Evolutionary conservation across 495 filamentous ascomycete species (phyloP).

Genomic region (Durotheca rogersii): DNA sequence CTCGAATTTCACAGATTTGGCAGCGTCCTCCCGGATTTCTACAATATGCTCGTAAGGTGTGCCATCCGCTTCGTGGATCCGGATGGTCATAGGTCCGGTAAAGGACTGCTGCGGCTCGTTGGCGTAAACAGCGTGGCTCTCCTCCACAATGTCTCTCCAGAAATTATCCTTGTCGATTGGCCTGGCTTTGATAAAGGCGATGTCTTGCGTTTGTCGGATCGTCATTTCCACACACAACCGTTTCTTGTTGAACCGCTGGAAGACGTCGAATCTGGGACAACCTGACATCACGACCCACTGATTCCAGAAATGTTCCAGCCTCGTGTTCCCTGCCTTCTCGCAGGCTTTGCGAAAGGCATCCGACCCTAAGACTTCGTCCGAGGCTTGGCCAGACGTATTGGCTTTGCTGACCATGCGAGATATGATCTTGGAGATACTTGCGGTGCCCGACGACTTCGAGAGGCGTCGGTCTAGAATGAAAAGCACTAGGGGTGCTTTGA

Average conservation of each 20-base stretch:
- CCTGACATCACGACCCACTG: constrained; percentile 91
- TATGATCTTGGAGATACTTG: constrained; percentile 81
- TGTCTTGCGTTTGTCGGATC: constrained; percentile 75
- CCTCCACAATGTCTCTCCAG: constrained; percentile 78
- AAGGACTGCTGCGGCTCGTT: constrained; percentile 74
- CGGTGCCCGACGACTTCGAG: constrained; percentile 79
- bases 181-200: constrained; percentile 33
- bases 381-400: constrained; percentile 67
- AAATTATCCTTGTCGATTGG: constrained; percentile 66
- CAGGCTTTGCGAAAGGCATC: constrained; percentile 74
- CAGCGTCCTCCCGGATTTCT: constrained; percentile 81
- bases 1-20: constrained; percentile 65
- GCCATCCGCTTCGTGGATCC: constrained; percentile 97
- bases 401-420: constrained; percentile 76
- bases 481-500: constrained; percentile 89
- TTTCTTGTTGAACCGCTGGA: constrained; percentile 95
- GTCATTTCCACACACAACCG: constrained; percentile 91
- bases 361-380: constrained; percentile 71
- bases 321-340: constrained; percentile 82
- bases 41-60: constrained; percentile 99
- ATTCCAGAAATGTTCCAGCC: constrained; percentile 82
- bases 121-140: constrained; percentile 66
- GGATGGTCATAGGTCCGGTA: constrained; percentile 93
- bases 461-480: constrained; percentile 91
- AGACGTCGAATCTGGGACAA: constrained; percentile 81